These are phyloP conservation scores for Haberlea rhodopensis DNA, from an alignment of 257 asterid genomes.

Conservation along the genomic window DNA sequence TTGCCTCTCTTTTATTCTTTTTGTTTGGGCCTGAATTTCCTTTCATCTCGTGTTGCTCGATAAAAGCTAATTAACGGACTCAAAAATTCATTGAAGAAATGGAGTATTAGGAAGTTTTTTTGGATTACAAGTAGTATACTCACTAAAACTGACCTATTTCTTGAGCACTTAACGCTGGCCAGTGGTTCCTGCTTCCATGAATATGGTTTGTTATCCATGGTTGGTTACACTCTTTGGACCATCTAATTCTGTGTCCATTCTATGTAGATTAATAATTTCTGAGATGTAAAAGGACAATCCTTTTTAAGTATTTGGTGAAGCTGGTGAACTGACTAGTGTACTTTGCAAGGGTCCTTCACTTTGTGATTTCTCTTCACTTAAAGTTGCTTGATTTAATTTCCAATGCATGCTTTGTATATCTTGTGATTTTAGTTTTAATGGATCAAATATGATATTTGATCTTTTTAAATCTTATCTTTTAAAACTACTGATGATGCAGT, in stretches of 20 bases:
- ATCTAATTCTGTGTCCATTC: not conserved
- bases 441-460: slow-evolving; percentile 7
- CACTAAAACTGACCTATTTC: not conserved
- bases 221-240: not conserved
- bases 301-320: not conserved
- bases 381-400: slow-evolving; percentile 1
- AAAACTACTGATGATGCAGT: slow-evolving; percentile 40
- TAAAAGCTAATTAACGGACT: not conserved
- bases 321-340: not conserved
- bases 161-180: not conserved
- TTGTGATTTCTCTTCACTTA: not conserved
- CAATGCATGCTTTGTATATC: not conserved
- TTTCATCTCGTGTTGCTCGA: not conserved
- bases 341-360: not conserved
- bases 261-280: not conserved
- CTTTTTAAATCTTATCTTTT: slow-evolving; percentile 23
- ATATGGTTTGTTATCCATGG: not conserved
- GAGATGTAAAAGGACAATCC: not conserved
- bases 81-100: not conserved
- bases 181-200: not conserved
- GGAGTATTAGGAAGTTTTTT: slow-evolving; percentile 8
- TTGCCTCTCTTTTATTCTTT: not conserved
- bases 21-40: not conserved
- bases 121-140: not conserved
- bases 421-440: slow-evolving; percentile 20